These are phyloP conservation scores for Trypanosoma congolense DNA, from an alignment of 208 protist genomes.

Conservation along the genomic window DNA sequence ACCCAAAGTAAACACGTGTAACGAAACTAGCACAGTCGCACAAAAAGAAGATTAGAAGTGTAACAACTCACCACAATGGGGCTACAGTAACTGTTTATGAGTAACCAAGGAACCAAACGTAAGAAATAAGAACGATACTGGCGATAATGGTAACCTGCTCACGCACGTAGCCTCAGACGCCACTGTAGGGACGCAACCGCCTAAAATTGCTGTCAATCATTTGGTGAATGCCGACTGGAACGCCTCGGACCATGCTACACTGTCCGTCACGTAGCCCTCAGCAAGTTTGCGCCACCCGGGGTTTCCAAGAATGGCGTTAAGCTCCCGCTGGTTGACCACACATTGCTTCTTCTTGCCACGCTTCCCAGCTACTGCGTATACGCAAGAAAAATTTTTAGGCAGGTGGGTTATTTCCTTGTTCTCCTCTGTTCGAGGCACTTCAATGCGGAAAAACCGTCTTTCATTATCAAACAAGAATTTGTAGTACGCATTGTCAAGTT, in stretches of 20 bases:
- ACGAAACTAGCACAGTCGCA: no score
- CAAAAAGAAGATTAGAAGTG: no score
- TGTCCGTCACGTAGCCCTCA: slow-evolving; percentile 50
- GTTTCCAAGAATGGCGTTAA: slow-evolving; percentile 52
- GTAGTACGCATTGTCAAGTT: slow-evolving; percentile 74
- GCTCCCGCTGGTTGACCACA: slow-evolving; percentile 52
- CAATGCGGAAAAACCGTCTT: slow-evolving; percentile 45
- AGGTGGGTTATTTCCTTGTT: slow-evolving; percentile 60
- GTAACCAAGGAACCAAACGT: no score
- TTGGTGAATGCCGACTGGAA: slow-evolving; percentile 70
- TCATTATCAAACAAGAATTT: slow-evolving; percentile 67
- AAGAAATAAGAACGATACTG: no score
- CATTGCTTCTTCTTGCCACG: slow-evolving; percentile 42
- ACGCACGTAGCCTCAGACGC: no score
- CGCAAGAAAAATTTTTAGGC: slow-evolving; percentile 50
- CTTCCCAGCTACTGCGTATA: slow-evolving; percentile 32
- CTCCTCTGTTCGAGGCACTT: slow-evolving; percentile 58
- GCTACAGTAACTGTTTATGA: no score
- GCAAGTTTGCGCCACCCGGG: slow-evolving; percentile 50
- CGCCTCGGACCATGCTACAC: slow-evolving; percentile 44
- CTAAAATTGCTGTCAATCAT: slow-evolving; percentile 82
- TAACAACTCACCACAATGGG: no score
- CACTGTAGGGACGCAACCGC: slow-evolving; percentile 57
- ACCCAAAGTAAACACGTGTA: no score
- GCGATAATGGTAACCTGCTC: no score